A percentile compares a stretch with the other conserved stretches of the same genome.
phyloP scores from a whole-genome alignment of 495 filamentous ascomycete genomes.

The Neurospora hispaniola region DNA sequence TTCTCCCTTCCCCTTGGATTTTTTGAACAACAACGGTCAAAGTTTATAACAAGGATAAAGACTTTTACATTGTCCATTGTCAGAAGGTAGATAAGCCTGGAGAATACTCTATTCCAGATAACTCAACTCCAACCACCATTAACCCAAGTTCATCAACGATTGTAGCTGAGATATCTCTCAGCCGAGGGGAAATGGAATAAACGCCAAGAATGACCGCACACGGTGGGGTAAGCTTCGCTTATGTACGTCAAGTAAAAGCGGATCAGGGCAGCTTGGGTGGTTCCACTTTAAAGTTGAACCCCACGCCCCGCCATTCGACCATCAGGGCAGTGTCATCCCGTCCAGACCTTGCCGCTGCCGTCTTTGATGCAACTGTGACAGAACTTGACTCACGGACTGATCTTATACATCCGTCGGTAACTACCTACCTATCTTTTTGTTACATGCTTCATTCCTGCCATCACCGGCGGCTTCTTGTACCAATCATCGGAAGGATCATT shows the following conservation, averaged over 20 bases:
- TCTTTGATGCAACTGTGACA: neutral
- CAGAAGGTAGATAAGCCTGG: neutral
- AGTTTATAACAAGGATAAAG: neutral
- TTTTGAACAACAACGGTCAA: neutral
- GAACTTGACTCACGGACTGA: neutral
- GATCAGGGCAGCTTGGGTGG: neutral
- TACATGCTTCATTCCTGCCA: neutral
- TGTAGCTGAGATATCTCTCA: neutral
- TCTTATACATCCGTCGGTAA: neutral
- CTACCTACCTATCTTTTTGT: neutral
- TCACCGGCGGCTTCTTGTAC: neutral
- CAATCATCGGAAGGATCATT: neutral
- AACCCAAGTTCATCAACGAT: neutral
- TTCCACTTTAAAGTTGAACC: conserved; percentile 1
- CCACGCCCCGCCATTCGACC: neutral
- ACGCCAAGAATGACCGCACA: neutral
- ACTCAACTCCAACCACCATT: neutral
- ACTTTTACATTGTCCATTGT: neutral
- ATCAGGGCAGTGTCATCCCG: neutral
- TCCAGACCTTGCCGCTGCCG: neutral
- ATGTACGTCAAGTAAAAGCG: neutral
- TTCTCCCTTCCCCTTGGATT: neutral
- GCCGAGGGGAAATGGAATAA: neutral
- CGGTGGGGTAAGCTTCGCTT: neutral
- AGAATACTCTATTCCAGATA: neutral